Evolutionary conservation across 345 rosid species (phyloP).

Genomic region (Dipteronia sinensis): DNA sequence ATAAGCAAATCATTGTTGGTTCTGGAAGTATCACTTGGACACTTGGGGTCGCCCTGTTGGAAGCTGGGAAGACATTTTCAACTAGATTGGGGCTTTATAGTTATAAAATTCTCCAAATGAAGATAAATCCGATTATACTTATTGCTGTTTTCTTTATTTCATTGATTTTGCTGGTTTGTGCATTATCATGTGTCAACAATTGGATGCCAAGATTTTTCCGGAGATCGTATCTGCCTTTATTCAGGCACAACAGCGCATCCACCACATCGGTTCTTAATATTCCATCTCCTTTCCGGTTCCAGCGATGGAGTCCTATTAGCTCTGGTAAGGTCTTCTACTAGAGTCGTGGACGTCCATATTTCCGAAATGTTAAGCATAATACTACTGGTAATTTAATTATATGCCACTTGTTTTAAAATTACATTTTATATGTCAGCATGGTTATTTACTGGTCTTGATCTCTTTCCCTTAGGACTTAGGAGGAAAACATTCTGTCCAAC

Average conservation of each 20-base stretch:
- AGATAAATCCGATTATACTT: constrained; percentile 68
- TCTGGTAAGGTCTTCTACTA: constrained; percentile 50
- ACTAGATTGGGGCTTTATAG: constrained; percentile 57
- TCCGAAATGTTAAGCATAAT: not conserved
- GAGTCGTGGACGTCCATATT: not conserved
- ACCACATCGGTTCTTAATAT: constrained; percentile 70
- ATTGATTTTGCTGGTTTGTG: constrained; percentile 69
- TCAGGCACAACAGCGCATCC: constrained; percentile 63
- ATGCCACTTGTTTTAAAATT: not conserved
- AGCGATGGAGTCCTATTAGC: constrained; percentile 87
- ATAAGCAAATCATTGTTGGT: constrained; percentile 70
- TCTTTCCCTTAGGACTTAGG: not conserved
- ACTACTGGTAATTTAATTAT: not conserved
- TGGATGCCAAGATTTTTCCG: constrained; percentile 70
- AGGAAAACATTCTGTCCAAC: not conserved
- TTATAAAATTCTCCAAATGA: constrained; percentile 61
- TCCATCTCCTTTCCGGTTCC: constrained; percentile 77
- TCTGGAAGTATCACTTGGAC: constrained; percentile 99
- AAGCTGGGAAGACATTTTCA: constrained; percentile 82
- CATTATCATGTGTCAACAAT: constrained; percentile 69
- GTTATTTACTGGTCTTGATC: not conserved
- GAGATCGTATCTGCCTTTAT: constrained; percentile 76
- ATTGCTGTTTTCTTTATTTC: constrained; percentile 58
- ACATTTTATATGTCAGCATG: not conserved
- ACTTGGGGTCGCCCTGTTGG: constrained; percentile 86